Conservation (phyloP, 208 protist species). For the Wallacemonas sp. region DNA sequence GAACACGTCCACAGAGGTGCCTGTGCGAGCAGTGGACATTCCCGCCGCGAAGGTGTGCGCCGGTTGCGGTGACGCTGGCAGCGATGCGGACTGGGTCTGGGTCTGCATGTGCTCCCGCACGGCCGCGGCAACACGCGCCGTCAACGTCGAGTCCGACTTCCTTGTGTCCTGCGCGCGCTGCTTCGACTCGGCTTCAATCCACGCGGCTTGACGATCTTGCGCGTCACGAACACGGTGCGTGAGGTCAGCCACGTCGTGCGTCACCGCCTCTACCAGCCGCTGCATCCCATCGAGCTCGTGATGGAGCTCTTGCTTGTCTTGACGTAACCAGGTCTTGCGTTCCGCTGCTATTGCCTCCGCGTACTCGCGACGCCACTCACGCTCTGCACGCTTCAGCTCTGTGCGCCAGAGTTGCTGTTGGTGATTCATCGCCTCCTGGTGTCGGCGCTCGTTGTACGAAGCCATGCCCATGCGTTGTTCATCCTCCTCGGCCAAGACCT, state of each 20-base stretch:
- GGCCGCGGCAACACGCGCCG: background rate
- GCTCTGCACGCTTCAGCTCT: constrained; percentile 22
- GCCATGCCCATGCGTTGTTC: constrained; percentile 28
- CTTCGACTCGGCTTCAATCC: constrained; percentile 1
- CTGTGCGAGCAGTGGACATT: background rate
- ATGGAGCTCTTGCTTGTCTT: constrained; percentile 20
- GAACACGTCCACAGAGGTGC: background rate
- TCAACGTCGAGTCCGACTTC: background rate
- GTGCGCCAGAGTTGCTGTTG: constrained; percentile 7
- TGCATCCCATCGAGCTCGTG: constrained; percentile 26
- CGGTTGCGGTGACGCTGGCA: background rate
- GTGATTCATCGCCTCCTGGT: constrained; percentile 1
- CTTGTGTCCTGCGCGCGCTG: background rate
- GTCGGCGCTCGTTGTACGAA: constrained; percentile 24
- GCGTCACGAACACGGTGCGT: constrained; percentile 7
- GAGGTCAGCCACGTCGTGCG: constrained; percentile 21
- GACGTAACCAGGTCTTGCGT: constrained; percentile 5
- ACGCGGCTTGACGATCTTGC: constrained; percentile 1
- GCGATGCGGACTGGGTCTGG: no score
- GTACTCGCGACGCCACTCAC: constrained; percentile 19
- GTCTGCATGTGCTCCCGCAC: background rate
- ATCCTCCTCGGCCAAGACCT: constrained; percentile 49
- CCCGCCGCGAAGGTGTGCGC: background rate
- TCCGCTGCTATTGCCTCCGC: constrained; percentile 16
- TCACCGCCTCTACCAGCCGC: constrained; percentile 31